A percentile compares a stretch with the other conserved stretches of the same genome.
These are phyloP conservation scores for Clonostachys chloroleuca DNA, from an alignment of 2,329 filamentous ascomycete species.

Conservation along the genomic window DNA sequence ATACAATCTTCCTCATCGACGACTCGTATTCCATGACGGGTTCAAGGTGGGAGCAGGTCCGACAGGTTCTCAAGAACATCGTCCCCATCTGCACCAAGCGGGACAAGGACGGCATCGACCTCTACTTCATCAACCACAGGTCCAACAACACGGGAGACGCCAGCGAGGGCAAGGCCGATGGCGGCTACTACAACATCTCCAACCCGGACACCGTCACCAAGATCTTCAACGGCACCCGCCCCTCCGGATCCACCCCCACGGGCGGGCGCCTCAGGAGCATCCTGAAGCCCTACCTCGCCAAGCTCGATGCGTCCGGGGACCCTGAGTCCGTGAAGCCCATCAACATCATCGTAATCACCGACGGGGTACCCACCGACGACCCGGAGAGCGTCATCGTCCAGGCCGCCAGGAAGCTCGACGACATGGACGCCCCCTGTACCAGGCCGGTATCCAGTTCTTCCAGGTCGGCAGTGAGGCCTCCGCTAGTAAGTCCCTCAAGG, in stretches of 20 bases:
- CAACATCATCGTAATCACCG: slow-evolving; percentile 91
- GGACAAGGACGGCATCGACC: slow-evolving; percentile 81
- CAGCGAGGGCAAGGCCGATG: slow-evolving; percentile 24
- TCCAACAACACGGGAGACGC: slow-evolving; percentile 27
- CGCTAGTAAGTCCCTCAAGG: slow-evolving; percentile 61
- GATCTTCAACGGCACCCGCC: slow-evolving; percentile 67
- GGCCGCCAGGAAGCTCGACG: slow-evolving; percentile 67
- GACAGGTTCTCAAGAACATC: slow-evolving; percentile 65
- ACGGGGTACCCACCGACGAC: slow-evolving; percentile 79
- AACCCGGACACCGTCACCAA: slow-evolving; percentile 51
- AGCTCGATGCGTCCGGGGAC: slow-evolving; percentile 30
- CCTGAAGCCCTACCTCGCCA: slow-evolving; percentile 63
- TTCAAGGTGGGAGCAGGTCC: slow-evolving; percentile 70
- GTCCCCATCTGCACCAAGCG: slow-evolving; percentile 76
- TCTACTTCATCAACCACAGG: slow-evolving; percentile 82
- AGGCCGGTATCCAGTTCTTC: slow-evolving; percentile 94
- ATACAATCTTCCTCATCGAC: slow-evolving; percentile 88
- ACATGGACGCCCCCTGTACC: slow-evolving; percentile 66
- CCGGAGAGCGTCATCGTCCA: slow-evolving; percentile 65
- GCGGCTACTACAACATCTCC: slow-evolving; percentile 62
- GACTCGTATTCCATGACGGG: slow-evolving; percentile 87
- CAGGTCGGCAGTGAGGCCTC: slow-evolving; percentile 74
- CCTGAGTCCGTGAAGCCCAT: slow-evolving; percentile 61
- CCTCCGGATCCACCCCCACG: slow-evolving; percentile 67
- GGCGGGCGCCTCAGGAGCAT: slow-evolving; percentile 69